phyloP scores from a whole-genome alignment of 2,329 filamentous ascomycete species.

The Colletotrichum coccodes region DNA sequence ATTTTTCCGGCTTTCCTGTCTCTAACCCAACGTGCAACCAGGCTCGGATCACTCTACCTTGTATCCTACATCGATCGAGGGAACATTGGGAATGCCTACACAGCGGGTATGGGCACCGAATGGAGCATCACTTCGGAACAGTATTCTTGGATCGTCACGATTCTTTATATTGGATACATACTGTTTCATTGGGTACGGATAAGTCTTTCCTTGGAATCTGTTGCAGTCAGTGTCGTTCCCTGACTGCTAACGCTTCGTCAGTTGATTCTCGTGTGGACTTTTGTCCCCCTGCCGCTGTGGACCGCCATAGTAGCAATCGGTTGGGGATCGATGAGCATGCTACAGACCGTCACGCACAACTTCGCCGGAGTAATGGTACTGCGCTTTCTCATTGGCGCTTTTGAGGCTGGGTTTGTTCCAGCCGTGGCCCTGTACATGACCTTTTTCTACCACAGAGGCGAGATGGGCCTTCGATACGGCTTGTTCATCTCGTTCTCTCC shows the following conservation, averaged over 20 bases:
- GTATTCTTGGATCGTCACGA: conserved; percentile 29
- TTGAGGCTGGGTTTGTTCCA: conserved; percentile 54
- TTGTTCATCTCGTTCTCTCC: conserved; percentile 77
- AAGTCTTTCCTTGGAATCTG: too few species aligned
- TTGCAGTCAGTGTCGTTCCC: background rate
- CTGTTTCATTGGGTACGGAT: conserved; percentile 20
- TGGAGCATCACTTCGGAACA: conserved; percentile 25
- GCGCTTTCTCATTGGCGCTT: conserved; percentile 53
- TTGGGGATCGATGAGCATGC: conserved; percentile 33
- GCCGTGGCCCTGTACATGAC: conserved; percentile 55
- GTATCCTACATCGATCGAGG: conserved; percentile 25
- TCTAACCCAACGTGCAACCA: too few species aligned
- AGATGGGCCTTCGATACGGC: conserved; percentile 77
- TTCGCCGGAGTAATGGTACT: conserved; percentile 49
- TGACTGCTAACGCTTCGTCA: background rate
- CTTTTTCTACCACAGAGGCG: conserved; percentile 60
- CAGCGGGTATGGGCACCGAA: conserved; percentile 24
- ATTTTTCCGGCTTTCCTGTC: too few species aligned
- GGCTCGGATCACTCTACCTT: conserved; percentile 5
- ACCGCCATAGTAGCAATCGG: conserved; percentile 28
- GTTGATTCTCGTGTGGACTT: conserved; percentile 34
- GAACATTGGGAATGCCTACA: conserved; percentile 29
- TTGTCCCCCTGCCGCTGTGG: conserved; percentile 35
- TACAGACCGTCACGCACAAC: conserved; percentile 45
- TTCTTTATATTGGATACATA: conserved; percentile 20